Evolutionary conservation across 306 rosid genomes (phyloP).

Genomic region (Sphenostylis stenocarpa): DNA sequence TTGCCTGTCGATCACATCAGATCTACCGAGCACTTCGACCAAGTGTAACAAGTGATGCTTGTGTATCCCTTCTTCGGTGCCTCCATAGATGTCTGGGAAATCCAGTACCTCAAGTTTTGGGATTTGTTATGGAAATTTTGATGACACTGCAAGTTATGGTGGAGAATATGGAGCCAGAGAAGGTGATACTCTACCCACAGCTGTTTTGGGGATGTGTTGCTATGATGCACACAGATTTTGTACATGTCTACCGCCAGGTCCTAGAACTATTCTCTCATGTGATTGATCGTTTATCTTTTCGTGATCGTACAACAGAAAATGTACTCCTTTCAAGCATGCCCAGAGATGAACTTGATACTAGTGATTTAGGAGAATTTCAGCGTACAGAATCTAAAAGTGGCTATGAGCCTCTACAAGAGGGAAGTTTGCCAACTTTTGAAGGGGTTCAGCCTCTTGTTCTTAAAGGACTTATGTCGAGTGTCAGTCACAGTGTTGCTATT

Average conservation of each 20-base stretch:
- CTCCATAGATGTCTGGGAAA: conserved; percentile 96
- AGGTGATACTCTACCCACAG: conserved; percentile 98
- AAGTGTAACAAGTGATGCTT: conserved; percentile 92
- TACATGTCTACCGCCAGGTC: conserved; percentile 96
- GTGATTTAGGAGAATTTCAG: conserved; percentile 73
- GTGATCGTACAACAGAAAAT: conserved; percentile 94
- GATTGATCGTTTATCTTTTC: conserved; percentile 91
- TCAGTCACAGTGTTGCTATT: conserved; percentile 88
- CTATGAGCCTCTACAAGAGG: conserved; percentile 76
- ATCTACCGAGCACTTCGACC: conserved; percentile 96
- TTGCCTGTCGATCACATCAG: conserved; percentile 99
- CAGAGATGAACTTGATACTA: conserved; percentile 72
- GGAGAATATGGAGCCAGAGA: conserved; percentile 99
- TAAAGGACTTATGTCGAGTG: conserved; percentile 92
- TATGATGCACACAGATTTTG: conserved; percentile 99
- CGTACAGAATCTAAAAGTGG: conserved; percentile 79
- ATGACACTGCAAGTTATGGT: conserved; percentile 99
- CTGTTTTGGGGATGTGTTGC: conserved; percentile 99
- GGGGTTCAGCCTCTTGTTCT: conserved; percentile 99
- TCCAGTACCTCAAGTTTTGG: conserved; percentile 94
- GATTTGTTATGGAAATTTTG: conserved; percentile 93
- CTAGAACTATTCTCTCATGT: conserved; percentile 96
- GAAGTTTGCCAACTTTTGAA: conserved; percentile 85
- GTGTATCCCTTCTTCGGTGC: conserved; percentile 94
- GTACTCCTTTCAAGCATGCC: conserved; percentile 99